These are phyloP conservation scores for Xylaria telfairii DNA, from an alignment of 495 filamentous ascomycete genomes.

Conservation along the genomic window DNA sequence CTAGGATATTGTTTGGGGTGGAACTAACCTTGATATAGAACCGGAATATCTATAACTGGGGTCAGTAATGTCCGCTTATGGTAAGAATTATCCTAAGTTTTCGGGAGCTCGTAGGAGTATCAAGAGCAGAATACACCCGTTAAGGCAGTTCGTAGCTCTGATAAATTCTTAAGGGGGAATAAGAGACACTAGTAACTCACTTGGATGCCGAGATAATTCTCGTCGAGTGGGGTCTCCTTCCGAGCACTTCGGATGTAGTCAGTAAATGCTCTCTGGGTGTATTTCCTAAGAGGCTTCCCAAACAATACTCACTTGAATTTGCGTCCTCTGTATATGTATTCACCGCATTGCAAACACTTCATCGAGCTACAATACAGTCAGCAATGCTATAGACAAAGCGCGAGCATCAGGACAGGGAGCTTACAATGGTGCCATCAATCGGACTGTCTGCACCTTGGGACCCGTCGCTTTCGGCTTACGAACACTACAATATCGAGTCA, in stretches of 20 bases:
- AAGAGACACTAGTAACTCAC: too few relatives aligned
- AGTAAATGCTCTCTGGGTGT: neutral
- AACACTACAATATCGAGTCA: slow-evolving; percentile 36
- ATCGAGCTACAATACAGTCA: slow-evolving; percentile 56
- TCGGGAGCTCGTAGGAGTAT: too few relatives aligned
- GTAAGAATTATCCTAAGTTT: too few relatives aligned
- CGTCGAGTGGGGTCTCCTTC: slow-evolving; percentile 85
- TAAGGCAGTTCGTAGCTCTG: too few relatives aligned
- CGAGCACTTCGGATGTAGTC: slow-evolving; percentile 57
- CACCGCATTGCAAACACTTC: slow-evolving; percentile 85
- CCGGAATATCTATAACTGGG: slow-evolving; percentile 86
- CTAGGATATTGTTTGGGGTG: neutral
- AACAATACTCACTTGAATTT: slow-evolving; percentile 65
- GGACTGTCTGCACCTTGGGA: slow-evolving; percentile 84
- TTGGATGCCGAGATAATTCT: slow-evolving; percentile 88
- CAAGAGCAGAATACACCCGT: too few relatives aligned
- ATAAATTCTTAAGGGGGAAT: too few relatives aligned
- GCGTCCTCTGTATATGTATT: slow-evolving; percentile 87
- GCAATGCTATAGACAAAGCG: neutral
- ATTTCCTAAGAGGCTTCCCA: neutral
- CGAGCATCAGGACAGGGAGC: neutral
- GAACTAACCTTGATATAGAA: slow-evolving; percentile 65
- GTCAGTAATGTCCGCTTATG: too few relatives aligned
- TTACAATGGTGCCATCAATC: slow-evolving; percentile 93
- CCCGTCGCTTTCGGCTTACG: slow-evolving; percentile 71